phyloP scores from a whole-genome alignment of 805 yeast species.

The Ascoidea asiatica region DNA sequence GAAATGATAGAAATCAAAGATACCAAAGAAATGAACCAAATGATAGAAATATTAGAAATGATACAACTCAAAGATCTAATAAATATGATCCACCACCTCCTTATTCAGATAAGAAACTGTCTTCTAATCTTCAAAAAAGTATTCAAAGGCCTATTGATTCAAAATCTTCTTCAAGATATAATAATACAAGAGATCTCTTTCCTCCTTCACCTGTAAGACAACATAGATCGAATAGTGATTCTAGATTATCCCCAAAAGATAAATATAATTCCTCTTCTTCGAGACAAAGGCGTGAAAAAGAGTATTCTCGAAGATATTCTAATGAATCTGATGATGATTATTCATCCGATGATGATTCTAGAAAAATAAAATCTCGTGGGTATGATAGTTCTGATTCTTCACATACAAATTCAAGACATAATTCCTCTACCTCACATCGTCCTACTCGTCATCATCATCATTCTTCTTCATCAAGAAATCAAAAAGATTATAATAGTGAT shows the following conservation, averaged over 20 bases:
- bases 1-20: too few species aligned
- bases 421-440: too few species aligned
- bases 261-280: background rate
- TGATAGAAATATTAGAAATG: too few species aligned
- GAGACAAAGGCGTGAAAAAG: too few species aligned
- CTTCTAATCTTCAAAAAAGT: background rate
- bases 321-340: background rate
- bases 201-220: background rate
- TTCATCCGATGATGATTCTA: background rate
- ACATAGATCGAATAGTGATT: background rate
- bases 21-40: too few species aligned
- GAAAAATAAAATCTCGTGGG: background rate
- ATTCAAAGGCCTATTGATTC: background rate
- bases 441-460: too few species aligned
- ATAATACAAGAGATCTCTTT: background rate
- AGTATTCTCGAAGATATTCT: background rate
- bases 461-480: background rate
- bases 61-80: background rate
- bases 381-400: background rate
- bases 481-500: background rate
- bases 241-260: background rate
- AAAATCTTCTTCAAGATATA: background rate
- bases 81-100: background rate
- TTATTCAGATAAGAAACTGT: background rate
- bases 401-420: background rate